phyloP scores from a whole-genome alignment of 192 early-diverging fungal genomes.

The Coemansia sp. region DNA sequence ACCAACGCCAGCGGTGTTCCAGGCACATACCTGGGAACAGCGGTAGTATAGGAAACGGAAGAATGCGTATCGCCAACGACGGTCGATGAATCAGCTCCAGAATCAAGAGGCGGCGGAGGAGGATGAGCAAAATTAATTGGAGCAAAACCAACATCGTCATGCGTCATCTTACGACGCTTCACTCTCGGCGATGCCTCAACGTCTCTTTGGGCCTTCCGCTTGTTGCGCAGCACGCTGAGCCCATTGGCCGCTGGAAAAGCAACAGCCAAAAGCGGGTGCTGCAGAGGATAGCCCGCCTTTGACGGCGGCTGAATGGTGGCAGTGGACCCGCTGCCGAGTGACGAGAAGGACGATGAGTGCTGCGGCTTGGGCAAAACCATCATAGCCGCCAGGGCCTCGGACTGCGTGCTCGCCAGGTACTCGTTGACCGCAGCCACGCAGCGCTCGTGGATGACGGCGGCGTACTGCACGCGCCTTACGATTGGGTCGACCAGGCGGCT shows the following conservation, averaged over 20 bases:
- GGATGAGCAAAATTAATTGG: neutral
- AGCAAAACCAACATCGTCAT: constrained; percentile 4
- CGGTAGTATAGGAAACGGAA: neutral
- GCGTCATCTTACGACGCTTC: constrained; percentile 51
- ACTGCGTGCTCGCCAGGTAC: constrained; percentile 13
- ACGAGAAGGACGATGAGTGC: neutral
- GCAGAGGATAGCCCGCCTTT: too few species aligned
- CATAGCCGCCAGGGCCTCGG: constrained; percentile 25
- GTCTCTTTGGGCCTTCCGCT: constrained; percentile 32
- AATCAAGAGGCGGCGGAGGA: neutral
- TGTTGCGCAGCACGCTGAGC: constrained; percentile 1
- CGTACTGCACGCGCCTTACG: constrained; percentile 41
- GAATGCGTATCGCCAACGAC: neutral
- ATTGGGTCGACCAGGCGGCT: constrained; percentile 45
- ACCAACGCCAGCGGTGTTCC: neutral
- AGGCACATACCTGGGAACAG: neutral
- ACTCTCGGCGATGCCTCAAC: constrained; percentile 39
- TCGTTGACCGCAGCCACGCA: constrained; percentile 24
- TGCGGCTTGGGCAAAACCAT: neutral
- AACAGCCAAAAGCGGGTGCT: neutral
- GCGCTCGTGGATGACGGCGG: constrained; percentile 37
- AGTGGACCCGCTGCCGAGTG: neutral
- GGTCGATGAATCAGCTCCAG: neutral
- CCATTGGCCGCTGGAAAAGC: constrained; percentile 8
- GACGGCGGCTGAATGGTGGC: neutral